Evolutionary conservation across 352 stramenopile species (phyloP), one percentile per base, ranked within the genome.

Genomic region (Pythium angustatum): DNA sequence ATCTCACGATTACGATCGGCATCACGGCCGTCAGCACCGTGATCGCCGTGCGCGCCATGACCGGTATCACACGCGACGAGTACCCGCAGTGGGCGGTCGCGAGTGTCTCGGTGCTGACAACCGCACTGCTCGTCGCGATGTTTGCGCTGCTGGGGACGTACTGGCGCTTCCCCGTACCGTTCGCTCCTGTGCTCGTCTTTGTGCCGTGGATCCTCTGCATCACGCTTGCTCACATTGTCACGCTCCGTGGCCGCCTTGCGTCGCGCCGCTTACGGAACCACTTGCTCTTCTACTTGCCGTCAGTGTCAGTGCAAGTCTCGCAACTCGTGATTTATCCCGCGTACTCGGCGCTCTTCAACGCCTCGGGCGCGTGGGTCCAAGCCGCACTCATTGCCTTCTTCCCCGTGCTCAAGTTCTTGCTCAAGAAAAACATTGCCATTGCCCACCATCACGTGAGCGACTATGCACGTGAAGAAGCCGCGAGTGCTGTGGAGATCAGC

Each of bases 281-380:
- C 1, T 10, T 62, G 15, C 15, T 57, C 10, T 21, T 14, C 22
- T 69, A 53, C 26, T 19, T 62, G 2, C 56, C 44, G 1, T 44
- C 30, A 11, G 49, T 63, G 15, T 24, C 31, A 5, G 40, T 66
- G 15, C 64, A 71, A 19, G 21, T 34, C 26, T 57, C 45, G 17
- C 64, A 71, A 24, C 31, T 66, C 41, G 38, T 66, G n/a, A 4
- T 62, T 9, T 71, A 71, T 40, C 36, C 56, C 12, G 30, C 50
- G 2, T 44, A 50, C n/a, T 57, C 56, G 7, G 41, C 51, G 11
- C n/a, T 28, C 4, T 71, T 62, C 28, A 30, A 17, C 0, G 11
- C 27, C 0, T 15, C 34, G 0, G 48, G 36, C 48, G 27, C n/a
- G 2, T 31, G 17, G 3, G 19, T 30, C 5, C 64, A 62, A 31